Evolutionary conservation across 2,329 filamentous ascomycete genomes (phyloP).

Genomic region (Colletotrichum tropicicola): DNA sequence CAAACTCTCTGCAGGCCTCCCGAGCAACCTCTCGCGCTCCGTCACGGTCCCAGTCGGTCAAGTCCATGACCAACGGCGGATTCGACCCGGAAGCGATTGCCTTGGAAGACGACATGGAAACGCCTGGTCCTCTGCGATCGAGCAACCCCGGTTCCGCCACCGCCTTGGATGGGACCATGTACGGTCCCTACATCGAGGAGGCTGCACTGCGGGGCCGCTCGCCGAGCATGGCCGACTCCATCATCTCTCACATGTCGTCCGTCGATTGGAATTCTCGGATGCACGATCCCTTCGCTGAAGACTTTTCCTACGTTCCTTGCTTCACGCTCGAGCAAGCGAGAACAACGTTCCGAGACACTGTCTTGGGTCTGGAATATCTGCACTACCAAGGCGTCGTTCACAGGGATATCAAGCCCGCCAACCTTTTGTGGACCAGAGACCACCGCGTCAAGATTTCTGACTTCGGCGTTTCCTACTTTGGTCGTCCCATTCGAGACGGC

Average conservation of each 20-base stretch:
- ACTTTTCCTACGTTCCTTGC: constrained; percentile 92
- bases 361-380: constrained; percentile 92
- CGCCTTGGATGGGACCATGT: constrained; percentile 82
- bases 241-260: constrained; percentile 75
- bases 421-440: constrained; percentile 86
- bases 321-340: constrained; percentile 87
- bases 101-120: constrained; percentile 62
- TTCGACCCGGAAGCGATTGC: constrained; percentile 22
- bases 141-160: constrained; percentile 57
- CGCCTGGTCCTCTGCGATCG: constrained; percentile 61
- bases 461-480: constrained; percentile 98
- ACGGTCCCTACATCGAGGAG: constrained; percentile 72
- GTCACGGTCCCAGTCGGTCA: constrained; percentile 57
- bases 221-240: constrained; percentile 83
- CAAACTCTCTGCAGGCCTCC: constrained; percentile 48
- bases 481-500: constrained; percentile 84
- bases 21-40: constrained; percentile 55
- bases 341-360: constrained; percentile 88
- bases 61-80: constrained; percentile 42
- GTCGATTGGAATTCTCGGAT: constrained; percentile 65
- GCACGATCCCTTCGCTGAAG: constrained; percentile 79
- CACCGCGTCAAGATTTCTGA: constrained; percentile 97
- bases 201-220: constrained; percentile 71
- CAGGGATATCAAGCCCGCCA: constrained; percentile 88
- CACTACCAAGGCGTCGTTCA: constrained; percentile 88